Percentiles rank a stretch among this genome's conserved stretches.
Evolutionary conservation across 2,329 filamentous ascomycete genomes (phyloP).

Genomic region (Metarhizium sp.): DNA sequence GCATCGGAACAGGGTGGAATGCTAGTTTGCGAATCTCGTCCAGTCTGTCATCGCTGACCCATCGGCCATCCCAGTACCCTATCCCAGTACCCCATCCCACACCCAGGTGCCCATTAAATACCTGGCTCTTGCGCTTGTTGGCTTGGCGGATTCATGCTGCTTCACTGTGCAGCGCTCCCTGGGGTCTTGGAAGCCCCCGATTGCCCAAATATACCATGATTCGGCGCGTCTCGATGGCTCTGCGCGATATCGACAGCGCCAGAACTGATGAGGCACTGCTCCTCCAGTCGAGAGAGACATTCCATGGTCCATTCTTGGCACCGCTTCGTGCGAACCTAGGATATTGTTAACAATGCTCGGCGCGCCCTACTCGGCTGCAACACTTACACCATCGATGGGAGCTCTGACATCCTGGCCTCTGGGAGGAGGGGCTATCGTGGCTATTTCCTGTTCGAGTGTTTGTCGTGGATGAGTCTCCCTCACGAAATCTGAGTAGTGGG

Average conservation of each 20-base stretch:
- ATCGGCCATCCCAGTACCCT: too few relatives aligned
- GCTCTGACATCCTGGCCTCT: slow-evolving; percentile 2
- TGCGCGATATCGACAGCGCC: slow-evolving; percentile 1
- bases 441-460: neutral
- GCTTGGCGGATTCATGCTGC: too few relatives aligned
- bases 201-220: slow-evolving; percentile 5
- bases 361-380: neutral
- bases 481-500: rapidly evolving
- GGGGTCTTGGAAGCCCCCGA: neutral
- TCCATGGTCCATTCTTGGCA: slow-evolving; percentile 8
- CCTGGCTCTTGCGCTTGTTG: too few relatives aligned
- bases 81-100: too few relatives aligned
- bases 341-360: neutral
- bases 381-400: slow-evolving; percentile 4
- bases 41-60: too few relatives aligned
- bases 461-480: neutral
- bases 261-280: neutral
- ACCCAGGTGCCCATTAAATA: too few relatives aligned
- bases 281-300: neutral
- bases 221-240: slow-evolving; percentile 3
- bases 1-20: too few relatives aligned
- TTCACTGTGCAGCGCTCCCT: too few relatives aligned
- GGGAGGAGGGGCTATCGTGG: neutral
- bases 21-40: too few relatives aligned
- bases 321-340: slow-evolving; percentile 4